Conservation (phyloP, 2,329 filamentous ascomycete species). For the Dothideomycetes sp. region DNA sequence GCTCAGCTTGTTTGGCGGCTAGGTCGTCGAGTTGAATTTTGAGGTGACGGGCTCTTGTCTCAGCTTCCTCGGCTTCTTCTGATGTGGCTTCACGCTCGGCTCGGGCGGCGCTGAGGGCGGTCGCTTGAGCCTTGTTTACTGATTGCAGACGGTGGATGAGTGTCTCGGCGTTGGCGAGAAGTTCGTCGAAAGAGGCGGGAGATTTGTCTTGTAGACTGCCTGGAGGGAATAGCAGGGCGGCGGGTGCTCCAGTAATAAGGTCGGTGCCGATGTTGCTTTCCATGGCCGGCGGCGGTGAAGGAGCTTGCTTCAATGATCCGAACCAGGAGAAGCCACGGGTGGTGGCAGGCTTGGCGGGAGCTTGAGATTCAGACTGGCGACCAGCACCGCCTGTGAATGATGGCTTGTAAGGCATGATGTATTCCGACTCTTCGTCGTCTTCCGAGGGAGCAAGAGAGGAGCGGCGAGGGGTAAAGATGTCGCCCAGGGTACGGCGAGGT, state of each 20-base stretch:
- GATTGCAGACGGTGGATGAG: slow-evolving; percentile 46
- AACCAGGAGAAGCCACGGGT: slow-evolving; percentile 24
- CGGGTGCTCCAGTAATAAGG: slow-evolving; percentile 45
- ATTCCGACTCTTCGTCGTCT: slow-evolving; percentile 23
- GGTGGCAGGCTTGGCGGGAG: slow-evolving; percentile 9
- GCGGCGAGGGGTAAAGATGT: slow-evolving; percentile 12
- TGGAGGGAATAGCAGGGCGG: slow-evolving; percentile 44
- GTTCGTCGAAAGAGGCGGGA: slow-evolving; percentile 47
- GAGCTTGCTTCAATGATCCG: slow-evolving; percentile 23
- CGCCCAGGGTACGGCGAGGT: slow-evolving; percentile 12
- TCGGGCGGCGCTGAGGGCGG: slow-evolving; percentile 41
- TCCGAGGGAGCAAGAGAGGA: slow-evolving; percentile 15
- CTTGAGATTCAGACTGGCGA: slow-evolving; percentile 3
- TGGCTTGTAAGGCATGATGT: slow-evolving; percentile 28
- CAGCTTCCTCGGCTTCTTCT: slow-evolving; percentile 54
- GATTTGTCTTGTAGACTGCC: slow-evolving; percentile 40
- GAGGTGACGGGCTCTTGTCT: slow-evolving; percentile 47
- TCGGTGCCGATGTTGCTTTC: slow-evolving; percentile 33
- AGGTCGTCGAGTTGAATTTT: slow-evolving; percentile 54
- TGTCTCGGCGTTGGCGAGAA: slow-evolving; percentile 48
- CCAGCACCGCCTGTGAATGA: slow-evolving; percentile 22
- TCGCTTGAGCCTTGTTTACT: slow-evolving; percentile 45
- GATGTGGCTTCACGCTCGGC: slow-evolving; percentile 48
- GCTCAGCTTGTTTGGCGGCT: slow-evolving; percentile 45
- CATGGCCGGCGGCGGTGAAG: slow-evolving; percentile 12